Base-by-base conservation (phyloP, 139 green algal species). In the Tetradesmus obliquus region DNA sequence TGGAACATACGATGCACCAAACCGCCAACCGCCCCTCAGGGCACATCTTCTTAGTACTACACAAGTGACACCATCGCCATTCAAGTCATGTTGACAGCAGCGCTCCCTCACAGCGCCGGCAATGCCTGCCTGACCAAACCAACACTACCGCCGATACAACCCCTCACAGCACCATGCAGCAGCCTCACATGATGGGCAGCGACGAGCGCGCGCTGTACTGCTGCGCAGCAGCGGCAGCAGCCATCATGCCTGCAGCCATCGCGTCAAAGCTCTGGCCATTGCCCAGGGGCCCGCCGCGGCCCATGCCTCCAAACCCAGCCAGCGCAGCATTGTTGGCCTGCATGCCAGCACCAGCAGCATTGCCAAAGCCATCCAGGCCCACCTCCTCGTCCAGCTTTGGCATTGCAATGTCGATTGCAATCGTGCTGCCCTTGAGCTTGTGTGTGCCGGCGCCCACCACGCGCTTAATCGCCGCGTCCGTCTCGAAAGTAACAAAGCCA, bases 401-500 rank as follows among this genome's bases (percentile, higher is more conserved):
- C 93, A 97, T 95, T 24, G 95, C 95, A 22, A 97, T 95, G 91
- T 97, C 95, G 82, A 97, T 97, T 5, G 95, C 95, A 54, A 97
- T 96, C 53, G 94, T 95, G 71, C 92, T 93, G 87, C 94, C 94
- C 86, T 95, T 95, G n/a, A 97, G 89, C 5, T 92, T 93, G 93
- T 97, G 95, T 32, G 91, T 91, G 72, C 95, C 95, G 51, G 96
- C 94, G 54, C 91, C 92, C 22, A 97, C 94, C 51, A 96, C 95
- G n/a, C 95, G 93, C 90, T 97, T 94, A 55, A 99, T 96, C 7
- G 96, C 94, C 6, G 96, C 96, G 79, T 98, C 96, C 0, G 97
- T 99, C 92, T 99, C 97, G 94, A 98, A 99, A 0, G 97, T 99
- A 1, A 99, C 96, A 91, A 99, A 99, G 3, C 97, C 97, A 94